Conservation (phyloP, 139 green algal species). For the Chlamydomonas sp. region DNA sequence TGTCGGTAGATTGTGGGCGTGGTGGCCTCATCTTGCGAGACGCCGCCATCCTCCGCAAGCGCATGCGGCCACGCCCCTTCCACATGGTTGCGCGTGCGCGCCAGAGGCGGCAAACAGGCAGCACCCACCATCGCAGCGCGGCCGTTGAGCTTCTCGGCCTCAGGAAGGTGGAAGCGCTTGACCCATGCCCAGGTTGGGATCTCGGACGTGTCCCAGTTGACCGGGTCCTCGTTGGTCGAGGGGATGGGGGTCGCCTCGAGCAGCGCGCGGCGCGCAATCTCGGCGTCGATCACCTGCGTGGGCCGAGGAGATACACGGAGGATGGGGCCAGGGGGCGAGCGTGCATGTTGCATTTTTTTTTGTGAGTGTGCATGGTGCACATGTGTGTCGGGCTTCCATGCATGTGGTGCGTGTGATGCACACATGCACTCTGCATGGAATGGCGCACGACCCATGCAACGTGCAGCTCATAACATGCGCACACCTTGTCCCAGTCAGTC, state of each 20-base stretch:
- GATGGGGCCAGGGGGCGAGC: background rate
- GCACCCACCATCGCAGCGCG: slow-evolving; percentile 87
- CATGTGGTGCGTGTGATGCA: too few species aligned
- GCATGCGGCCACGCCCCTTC: background rate
- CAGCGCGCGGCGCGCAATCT: slow-evolving; percentile 80
- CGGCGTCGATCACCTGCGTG: slow-evolving; percentile 71
- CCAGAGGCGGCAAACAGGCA: slow-evolving; percentile 62
- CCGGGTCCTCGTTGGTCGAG: slow-evolving; percentile 78
- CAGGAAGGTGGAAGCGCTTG: slow-evolving; percentile 86
- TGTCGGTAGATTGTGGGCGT: background rate
- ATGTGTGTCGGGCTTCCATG: background rate
- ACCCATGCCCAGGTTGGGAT: slow-evolving; percentile 95
- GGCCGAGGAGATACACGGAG: background rate
- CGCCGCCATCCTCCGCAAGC: background rate
- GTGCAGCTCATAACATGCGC: background rate
- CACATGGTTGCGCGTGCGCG: background rate
- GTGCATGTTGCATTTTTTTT: background rate
- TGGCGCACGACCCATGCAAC: background rate
- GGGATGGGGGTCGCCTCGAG: slow-evolving; percentile 75
- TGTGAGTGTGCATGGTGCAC: background rate
- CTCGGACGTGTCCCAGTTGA: slow-evolving; percentile 85
- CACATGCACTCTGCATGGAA: background rate
- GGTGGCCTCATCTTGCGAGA: background rate
- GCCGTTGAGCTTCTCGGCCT: slow-evolving; percentile 93
- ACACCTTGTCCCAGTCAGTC: slow-evolving; percentile 41